A percentile compares a stretch with the other conserved stretches of the same genome.
These are phyloP conservation scores for Linnemannia elongata DNA, from an alignment of 192 early-diverging fungal genomes.

Conservation along the genomic window DNA sequence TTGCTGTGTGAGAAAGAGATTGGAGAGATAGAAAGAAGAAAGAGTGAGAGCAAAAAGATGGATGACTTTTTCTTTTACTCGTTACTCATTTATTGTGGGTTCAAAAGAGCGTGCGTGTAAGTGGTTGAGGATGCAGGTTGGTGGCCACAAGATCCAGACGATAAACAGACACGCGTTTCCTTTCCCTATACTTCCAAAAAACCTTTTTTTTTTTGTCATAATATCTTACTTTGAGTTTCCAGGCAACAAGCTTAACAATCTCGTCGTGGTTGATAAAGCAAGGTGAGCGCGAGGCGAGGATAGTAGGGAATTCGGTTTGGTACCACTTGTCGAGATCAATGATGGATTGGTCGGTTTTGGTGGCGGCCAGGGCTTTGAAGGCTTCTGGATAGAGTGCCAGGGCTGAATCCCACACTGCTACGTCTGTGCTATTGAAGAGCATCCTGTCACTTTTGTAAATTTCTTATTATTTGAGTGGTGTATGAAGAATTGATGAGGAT, in stretches of 20 bases:
- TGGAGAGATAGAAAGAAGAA: too few relatives aligned
- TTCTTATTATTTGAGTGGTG: neutral
- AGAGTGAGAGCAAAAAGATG: too few relatives aligned
- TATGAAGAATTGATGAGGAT: neutral
- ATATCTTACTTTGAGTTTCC: constrained; percentile 50
- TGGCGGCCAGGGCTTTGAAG: constrained; percentile 31
- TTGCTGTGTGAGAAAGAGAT: too few relatives aligned
- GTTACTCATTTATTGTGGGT: too few relatives aligned
- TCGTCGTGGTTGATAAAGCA: constrained; percentile 28
- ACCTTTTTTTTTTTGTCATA: too few relatives aligned
- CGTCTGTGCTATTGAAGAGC: constrained; percentile 33
- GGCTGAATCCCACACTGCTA: constrained; percentile 24
- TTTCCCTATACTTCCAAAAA: too few relatives aligned
- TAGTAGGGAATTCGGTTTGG: constrained; percentile 22
- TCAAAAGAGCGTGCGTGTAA: too few relatives aligned
- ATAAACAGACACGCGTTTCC: neutral
- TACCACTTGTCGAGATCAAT: constrained; percentile 40
- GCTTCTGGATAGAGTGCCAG: constrained; percentile 35
- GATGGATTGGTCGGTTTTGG: constrained; percentile 44
- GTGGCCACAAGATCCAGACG: too few relatives aligned
- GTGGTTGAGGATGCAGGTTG: too few relatives aligned
- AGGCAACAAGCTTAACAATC: constrained; percentile 43
- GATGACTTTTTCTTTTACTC: too few relatives aligned
- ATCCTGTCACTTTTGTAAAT: neutral
- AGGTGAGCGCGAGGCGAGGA: constrained; percentile 17